A percentile compares a stretch with the other conserved stretches of the same genome.
Conservation (phyloP, 805 yeast species). For the Osmozyma mogii region DNA sequence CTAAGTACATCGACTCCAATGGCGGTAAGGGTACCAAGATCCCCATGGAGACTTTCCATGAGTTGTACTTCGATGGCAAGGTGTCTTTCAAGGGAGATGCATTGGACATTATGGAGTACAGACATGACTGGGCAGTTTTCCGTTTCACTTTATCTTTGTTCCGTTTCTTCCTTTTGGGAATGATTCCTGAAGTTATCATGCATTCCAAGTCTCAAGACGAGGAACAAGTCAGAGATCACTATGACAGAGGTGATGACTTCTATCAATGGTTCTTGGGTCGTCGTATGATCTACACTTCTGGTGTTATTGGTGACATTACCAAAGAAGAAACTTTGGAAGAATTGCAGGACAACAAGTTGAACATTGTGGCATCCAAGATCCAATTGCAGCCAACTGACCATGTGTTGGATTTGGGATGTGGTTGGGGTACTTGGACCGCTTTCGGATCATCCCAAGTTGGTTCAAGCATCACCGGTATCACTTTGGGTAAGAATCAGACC, state of each 20-base stretch:
- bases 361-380: conserved; percentile 81
- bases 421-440: conserved; percentile 92
- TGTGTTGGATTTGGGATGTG: conserved; percentile 84
- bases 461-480: conserved; percentile 82
- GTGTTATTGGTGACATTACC: conserved; percentile 66
- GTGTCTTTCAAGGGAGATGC: conserved; percentile 85
- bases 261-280: conserved; percentile 93
- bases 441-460: conserved; percentile 77
- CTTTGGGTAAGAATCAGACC: conserved; percentile 87
- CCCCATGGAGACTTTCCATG: conserved; percentile 90
- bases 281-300: conserved; percentile 89
- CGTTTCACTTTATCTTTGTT: conserved; percentile 69
- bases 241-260: conserved; percentile 94
- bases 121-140: conserved; percentile 88
- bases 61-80: conserved; percentile 74
- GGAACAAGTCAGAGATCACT: conserved; percentile 92
- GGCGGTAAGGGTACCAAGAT: conserved; percentile 64
- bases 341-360: conserved; percentile 84
- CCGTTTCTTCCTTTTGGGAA: conserved; percentile 74
- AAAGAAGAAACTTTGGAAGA: conserved; percentile 68
- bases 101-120: conserved; percentile 73
- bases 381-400: conserved; percentile 64
- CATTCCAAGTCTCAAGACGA: conserved; percentile 93
- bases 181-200: conserved; percentile 89
- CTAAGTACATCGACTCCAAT: conserved; percentile 47